These are phyloP conservation scores for Suillus americanus DNA, from an alignment of 768 basidiomycete species.

Conservation along the genomic window DNA sequence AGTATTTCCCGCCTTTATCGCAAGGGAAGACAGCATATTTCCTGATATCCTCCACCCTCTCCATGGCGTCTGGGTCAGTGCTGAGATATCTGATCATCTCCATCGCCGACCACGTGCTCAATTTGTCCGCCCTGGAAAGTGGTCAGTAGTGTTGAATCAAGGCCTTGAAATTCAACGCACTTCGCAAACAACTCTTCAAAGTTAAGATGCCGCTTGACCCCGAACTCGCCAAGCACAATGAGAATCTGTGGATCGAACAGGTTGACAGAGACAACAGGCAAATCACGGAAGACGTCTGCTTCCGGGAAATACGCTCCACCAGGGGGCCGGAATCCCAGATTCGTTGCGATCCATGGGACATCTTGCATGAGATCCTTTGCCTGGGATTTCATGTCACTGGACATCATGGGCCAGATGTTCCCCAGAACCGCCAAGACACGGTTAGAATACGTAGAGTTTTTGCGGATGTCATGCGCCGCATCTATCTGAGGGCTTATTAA, in stretches of 20 bases:
- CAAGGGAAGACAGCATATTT: constrained; percentile 7
- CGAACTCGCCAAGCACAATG: constrained; percentile 59
- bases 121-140: constrained; percentile 65
- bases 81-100: constrained; percentile 84
- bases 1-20: constrained; percentile 3
- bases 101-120: constrained; percentile 78
- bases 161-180: constrained; percentile 31
- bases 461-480: constrained; percentile 56
- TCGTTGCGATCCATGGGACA: constrained; percentile 70
- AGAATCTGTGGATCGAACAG: constrained; percentile 55
- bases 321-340: constrained; percentile 67
- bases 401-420: constrained; percentile 58
- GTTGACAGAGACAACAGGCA: constrained; percentile 64
- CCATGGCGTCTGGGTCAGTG: constrained; percentile 44
- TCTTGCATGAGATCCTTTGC: constrained; percentile 48
- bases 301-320: constrained; percentile 77
- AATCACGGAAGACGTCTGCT: constrained; percentile 86
- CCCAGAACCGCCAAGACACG: constrained; percentile 55
- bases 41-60: constrained; percentile 17
- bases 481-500: constrained; percentile 48
- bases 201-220: constrained; percentile 80
- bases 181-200: constrained; percentile 83
- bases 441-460: constrained; percentile 72
- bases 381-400: constrained; percentile 44
- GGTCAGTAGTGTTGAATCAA: constrained; percentile 4